phyloP scores from a whole-genome alignment of 176 grass and related monocot species.

The Oryza meyeriana region DNA sequence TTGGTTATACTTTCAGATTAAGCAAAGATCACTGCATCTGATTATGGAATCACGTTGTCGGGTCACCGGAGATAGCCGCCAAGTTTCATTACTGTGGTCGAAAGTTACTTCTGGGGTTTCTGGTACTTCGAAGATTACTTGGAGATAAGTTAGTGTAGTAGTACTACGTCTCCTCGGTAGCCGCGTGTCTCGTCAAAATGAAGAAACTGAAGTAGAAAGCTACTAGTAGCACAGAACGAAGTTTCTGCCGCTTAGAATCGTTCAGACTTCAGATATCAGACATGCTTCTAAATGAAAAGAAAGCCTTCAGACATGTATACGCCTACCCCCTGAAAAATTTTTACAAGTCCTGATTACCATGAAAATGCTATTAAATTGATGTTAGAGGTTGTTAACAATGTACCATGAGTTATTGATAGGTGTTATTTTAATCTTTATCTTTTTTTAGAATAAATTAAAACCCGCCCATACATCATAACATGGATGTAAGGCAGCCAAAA shows the following conservation, averaged over 20 bases:
- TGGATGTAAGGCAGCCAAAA: too few species aligned
- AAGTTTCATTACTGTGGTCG: not conserved
- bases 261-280: not conserved
- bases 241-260: not conserved
- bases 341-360: too few species aligned
- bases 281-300: too few species aligned
- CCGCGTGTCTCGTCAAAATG: slow-evolving; percentile 1
- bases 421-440: too few species aligned
- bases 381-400: too few species aligned
- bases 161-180: not conserved
- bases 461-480: too few species aligned
- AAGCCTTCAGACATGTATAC: too few species aligned
- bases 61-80: too few species aligned
- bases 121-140: not conserved
- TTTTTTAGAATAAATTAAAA: too few species aligned
- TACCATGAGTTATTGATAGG: too few species aligned
- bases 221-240: not conserved
- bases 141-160: not conserved
- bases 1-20: not conserved
- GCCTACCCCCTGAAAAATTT: too few species aligned
- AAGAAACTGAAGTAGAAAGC: not conserved
- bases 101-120: not conserved
- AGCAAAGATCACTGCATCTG: not conserved
- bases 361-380: too few species aligned
- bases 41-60: not conserved